A percentile compares a stretch with the other conserved stretches of the same genome.
phyloP scores from a whole-genome alignment of 2,329 filamentous ascomycete genomes.

The Daldinia sp. region DNA sequence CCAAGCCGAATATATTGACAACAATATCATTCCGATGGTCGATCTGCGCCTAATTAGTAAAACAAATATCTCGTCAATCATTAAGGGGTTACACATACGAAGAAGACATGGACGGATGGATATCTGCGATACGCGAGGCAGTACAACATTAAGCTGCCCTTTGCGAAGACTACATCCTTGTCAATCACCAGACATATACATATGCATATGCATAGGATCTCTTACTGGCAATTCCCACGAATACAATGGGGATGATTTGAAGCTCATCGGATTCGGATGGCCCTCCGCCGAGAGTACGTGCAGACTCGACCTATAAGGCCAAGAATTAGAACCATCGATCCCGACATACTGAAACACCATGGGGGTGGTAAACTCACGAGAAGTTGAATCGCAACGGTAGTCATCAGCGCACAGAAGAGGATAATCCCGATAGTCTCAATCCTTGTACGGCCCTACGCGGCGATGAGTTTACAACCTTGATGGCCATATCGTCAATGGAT shows the following conservation, averaged over 20 bases:
- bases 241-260: constrained; percentile 62
- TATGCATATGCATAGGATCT: constrained; percentile 13
- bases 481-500: constrained; percentile 10
- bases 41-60: constrained; percentile 46
- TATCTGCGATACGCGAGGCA: constrained; percentile 62
- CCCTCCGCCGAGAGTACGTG: constrained; percentile 58
- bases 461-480: constrained; percentile 21
- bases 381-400: constrained; percentile 69
- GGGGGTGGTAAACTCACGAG: constrained; percentile 53
- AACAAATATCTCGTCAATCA: background rate
- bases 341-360: constrained; percentile 21
- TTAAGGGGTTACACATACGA: constrained; percentile 47
- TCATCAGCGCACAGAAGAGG: constrained; percentile 72
- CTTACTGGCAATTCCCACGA: constrained; percentile 63
- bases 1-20: constrained; percentile 63
- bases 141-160: constrained; percentile 61
- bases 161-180: constrained; percentile 55
- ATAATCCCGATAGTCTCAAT: constrained; percentile 72
- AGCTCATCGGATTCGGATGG: constrained; percentile 53
- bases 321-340: constrained; percentile 33
- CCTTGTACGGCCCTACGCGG: constrained; percentile 60
- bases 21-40: constrained; percentile 66
- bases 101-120: constrained; percentile 64
- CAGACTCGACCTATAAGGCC: constrained; percentile 59
- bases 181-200: constrained; percentile 21